Base-by-base conservation (phyloP, 73 alveolate species). In the Blepharisma stoltei region DNA sequence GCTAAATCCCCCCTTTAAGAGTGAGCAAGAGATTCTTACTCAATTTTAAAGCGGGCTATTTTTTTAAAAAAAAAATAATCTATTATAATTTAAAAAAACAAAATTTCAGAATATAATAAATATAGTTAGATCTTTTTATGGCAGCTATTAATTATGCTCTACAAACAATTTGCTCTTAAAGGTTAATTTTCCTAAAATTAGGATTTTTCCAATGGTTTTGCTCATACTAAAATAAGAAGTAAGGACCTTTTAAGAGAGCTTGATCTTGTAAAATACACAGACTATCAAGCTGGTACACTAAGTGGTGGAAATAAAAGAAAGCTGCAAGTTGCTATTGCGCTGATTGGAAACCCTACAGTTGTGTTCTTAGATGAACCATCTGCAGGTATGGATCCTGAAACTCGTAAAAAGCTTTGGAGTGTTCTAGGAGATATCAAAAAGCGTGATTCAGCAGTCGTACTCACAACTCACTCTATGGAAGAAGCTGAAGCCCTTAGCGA, bases 291-390 rank as follows among this genome's bases (percentile, higher is more conserved):
- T 69, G 98, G 96, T n/a, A 83, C 84, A 43, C 83, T 94, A 27
- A 86, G 97, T 52, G 99, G 99, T 54, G 99, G 99, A 52, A 96
- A 96, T 89, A 94, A 94, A 79, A 86, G 99, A 79, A 96, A 96
- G 67, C 90, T 96, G 68, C 92, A 97, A 25, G 99, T 96, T 6
- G 99, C 99, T 7, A 94, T 94, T 82, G 97, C 99, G 6, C 90
- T 96, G 98, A 94, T 96, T 67, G 97, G 99, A 38, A 96, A 96
- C 86, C 99, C 99, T 7, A 98, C 99, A 7, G 94, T 94, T 65
- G 98, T 96, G 25, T 94, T 96, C 87, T 83, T 96, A 37, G 99
- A 96, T 81, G 99, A 96, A 86, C 99, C 99, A 7, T 88, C 97
- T 3, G 94, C 99, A 2, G 99, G 99, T 77, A 95, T 96, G 96